Conservation (phyloP, 2,329 filamentous ascomycete genomes). For the Passalora sequoiae region DNA sequence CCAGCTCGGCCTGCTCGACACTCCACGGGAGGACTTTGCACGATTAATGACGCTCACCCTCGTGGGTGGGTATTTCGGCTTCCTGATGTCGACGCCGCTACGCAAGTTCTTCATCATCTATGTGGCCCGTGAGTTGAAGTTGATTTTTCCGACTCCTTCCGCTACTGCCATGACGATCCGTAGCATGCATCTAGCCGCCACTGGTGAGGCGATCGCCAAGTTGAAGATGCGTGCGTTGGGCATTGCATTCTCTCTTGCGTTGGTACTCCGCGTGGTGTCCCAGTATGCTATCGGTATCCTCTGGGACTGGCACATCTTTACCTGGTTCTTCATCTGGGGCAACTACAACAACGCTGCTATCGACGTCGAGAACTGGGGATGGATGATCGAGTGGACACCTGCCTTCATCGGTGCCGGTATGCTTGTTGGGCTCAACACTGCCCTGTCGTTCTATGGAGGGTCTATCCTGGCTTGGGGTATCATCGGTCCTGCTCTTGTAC, state of each 20-base stretch:
- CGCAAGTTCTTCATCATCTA: constrained; percentile 66
- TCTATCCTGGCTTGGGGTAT: constrained; percentile 54
- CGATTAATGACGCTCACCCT: constrained; percentile 57
- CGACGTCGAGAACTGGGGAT: constrained; percentile 57
- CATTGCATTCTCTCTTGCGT: constrained; percentile 47
- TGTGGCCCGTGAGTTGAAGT: constrained; percentile 55
- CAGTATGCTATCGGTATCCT: constrained; percentile 57
- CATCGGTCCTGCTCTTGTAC: constrained; percentile 54
- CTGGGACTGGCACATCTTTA: constrained; percentile 42
- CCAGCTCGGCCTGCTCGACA: constrained; percentile 48
- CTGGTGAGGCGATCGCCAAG: constrained; percentile 49
- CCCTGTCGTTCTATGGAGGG: constrained; percentile 54
- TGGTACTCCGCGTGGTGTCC: constrained; percentile 52
- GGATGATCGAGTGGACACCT: constrained; percentile 56
- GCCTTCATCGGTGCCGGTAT: constrained; percentile 57
- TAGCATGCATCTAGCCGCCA: constrained; percentile 55
- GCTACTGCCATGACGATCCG: constrained; percentile 59
- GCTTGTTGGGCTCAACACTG: constrained; percentile 55
- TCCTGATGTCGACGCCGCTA: constrained; percentile 40
- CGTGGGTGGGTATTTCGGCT: constrained; percentile 59
- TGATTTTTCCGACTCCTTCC: constrained; percentile 57
- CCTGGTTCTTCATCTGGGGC: constrained; percentile 53
- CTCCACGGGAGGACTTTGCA: constrained; percentile 52
- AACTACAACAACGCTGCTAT: constrained; percentile 49
- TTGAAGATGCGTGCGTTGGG: constrained; percentile 54